Evolutionary conservation across 2,329 filamentous ascomycete genomes (phyloP), one percentile per base, ranked within the genome.

Genomic region (Exophiala oligosperma): DNA sequence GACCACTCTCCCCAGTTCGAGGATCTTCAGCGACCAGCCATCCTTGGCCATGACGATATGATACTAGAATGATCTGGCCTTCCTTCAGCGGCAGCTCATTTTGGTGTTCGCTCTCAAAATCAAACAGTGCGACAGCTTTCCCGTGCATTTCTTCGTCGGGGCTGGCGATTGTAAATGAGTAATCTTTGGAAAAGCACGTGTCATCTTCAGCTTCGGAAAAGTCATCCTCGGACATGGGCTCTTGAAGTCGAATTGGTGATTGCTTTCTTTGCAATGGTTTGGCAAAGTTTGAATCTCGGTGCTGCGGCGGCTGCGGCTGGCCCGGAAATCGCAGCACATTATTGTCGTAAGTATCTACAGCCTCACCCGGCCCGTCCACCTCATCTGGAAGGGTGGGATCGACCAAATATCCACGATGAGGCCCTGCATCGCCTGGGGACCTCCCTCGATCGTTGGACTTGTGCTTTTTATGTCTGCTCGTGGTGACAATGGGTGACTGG

Each of bases 101-200:
- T 72, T 97, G 92, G 72, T 97, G 97, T 74, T 97, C 93, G 32
- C 92, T 85, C 67, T 87, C 87, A 75, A 99, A 99, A 71, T 97
- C 92, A 71, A 96, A 99, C 23, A 99, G 80, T 5, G 94, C 94
- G 28, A 99, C 91, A 9, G 92, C 92, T 72, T 96, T 96, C 49
- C 94, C 94, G 70, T 97, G 92, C 84, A 97, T 97, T 73, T 97
- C 92, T 75, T 97, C 93, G 72, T 97, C 94, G 4, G 92, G 92
- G 12, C 91, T 95, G 14, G 91, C 93, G 67, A 96, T 96, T 17
- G 91, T 95, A 72, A 97, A 96, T 68, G 95, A 90, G 72, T 96
- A 97, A 73, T 96, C 91, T 65, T 90, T 86, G 47, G 91, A 95
- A 74, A 92, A 96, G 68, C 92, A 85, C 55, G 87, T 90, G 71